Conservation (phyloP, 2,329 filamentous ascomycete genomes). For the Plectosphaerella cucumerina region DNA sequence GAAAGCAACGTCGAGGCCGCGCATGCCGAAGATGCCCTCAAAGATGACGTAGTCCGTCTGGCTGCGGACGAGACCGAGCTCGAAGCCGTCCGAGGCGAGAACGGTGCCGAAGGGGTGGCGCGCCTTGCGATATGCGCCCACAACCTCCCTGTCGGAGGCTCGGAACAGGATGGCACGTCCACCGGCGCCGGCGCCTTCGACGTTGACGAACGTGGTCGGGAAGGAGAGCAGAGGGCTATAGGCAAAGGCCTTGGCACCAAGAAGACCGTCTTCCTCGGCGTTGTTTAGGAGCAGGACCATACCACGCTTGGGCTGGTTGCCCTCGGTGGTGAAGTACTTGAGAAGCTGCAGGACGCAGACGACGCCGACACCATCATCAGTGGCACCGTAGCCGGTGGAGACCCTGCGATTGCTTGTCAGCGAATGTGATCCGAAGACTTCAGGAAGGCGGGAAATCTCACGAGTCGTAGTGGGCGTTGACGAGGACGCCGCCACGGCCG, state of each 20-base stretch:
- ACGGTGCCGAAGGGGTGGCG: conserved; percentile 80
- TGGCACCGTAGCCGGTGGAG: conserved; percentile 86
- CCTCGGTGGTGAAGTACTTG: conserved; percentile 73
- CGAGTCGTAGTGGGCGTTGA: conserved; percentile 92
- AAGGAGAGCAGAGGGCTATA: conserved; percentile 77
- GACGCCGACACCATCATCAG: conserved; percentile 88
- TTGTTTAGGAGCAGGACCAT: conserved; percentile 89
- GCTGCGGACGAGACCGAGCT: conserved; percentile 71
- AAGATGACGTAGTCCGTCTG: conserved; percentile 90
- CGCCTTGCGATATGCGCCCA: conserved; percentile 67
- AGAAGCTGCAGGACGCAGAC: conserved; percentile 83
- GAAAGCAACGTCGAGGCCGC: conserved; percentile 90
- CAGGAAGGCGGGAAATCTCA: conserved; percentile 22
- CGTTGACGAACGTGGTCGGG: conserved; percentile 84
- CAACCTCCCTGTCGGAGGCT: conserved; percentile 81
- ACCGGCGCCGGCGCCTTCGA: conserved; percentile 91
- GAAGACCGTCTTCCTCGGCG: conserved; percentile 88
- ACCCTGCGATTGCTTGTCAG: conserved; percentile 51
- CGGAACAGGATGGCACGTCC: conserved; percentile 85
- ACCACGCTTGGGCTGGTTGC: conserved; percentile 71
- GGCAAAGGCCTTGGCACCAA: conserved; percentile 81
- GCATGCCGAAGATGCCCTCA: conserved; percentile 65
- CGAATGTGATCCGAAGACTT: neutral
- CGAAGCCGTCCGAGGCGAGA: conserved; percentile 79
- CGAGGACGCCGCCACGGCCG: conserved; percentile 72